phyloP scores from a whole-genome alignment of 495 filamentous ascomycete genomes.

The Lasiosphaeris hirsuta region DNA sequence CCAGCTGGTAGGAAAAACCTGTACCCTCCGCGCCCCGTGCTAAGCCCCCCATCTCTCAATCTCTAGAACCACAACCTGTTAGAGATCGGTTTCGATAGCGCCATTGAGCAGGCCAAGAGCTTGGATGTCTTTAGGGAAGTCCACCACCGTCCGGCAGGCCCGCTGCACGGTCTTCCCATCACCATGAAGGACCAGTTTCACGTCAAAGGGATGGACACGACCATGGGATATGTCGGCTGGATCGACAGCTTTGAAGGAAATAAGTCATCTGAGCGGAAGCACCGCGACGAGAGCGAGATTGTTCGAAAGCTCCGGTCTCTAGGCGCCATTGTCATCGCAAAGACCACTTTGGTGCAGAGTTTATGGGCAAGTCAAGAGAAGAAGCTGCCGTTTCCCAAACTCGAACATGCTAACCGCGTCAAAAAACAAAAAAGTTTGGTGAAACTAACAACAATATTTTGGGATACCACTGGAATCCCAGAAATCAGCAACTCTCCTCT shows the following conservation, averaged over 20 bases:
- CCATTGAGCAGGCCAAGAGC: slow-evolving; percentile 52
- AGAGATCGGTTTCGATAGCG: slow-evolving; percentile 62
- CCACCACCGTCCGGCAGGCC: slow-evolving; percentile 52
- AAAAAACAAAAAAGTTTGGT: not conserved
- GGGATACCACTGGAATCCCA: not conserved
- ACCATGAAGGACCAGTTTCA: slow-evolving; percentile 66
- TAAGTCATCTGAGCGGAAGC: not conserved
- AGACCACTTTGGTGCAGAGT: not conserved
- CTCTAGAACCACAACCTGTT: slow-evolving; percentile 54
- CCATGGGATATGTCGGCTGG: slow-evolving; percentile 2
- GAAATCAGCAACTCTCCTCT: not conserved
- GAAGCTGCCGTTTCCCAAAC: not conserved
- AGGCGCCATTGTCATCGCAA: not conserved
- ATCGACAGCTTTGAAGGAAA: not conserved
- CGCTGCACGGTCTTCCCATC: slow-evolving; percentile 66
- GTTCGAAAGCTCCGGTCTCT: slow-evolving; percentile 1
- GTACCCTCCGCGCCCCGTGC: too few relatives aligned
- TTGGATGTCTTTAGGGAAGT: slow-evolving; percentile 52
- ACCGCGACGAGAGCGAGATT: not conserved
- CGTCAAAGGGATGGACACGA: slow-evolving; percentile 27
- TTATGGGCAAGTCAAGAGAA: not conserved
- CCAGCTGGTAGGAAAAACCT: slow-evolving; percentile 36
- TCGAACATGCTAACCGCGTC: not conserved
- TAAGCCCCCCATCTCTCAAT: too few relatives aligned
- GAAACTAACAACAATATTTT: slow-evolving; percentile 4